Evolutionary conservation across 2,329 filamentous ascomycete genomes (phyloP).

Genomic region (Trichophyton mentagrophytes): DNA sequence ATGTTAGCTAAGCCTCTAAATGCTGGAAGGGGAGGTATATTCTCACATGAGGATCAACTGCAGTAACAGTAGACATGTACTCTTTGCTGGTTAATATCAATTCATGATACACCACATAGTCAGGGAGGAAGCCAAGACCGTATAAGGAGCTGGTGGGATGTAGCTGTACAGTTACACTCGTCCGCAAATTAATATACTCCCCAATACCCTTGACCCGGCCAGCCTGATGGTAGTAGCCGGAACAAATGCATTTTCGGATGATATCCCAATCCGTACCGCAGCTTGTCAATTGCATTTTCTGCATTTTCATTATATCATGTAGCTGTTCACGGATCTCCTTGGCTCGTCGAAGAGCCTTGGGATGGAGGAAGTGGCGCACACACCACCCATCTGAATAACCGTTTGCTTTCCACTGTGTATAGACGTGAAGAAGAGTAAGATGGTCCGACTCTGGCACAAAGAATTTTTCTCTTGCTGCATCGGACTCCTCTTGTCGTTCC

Average conservation of each 20-base stretch:
- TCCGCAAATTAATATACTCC: slow-evolving; percentile 93
- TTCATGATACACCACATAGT: slow-evolving; percentile 97
- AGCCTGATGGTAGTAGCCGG: slow-evolving; percentile 95
- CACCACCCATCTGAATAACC: slow-evolving; percentile 87
- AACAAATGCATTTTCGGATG: slow-evolving; percentile 91
- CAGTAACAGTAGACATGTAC: slow-evolving; percentile 94
- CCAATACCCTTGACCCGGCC: slow-evolving; percentile 92
- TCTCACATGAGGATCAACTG: slow-evolving; percentile 70
- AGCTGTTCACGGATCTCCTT: slow-evolving; percentile 93
- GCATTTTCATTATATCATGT: slow-evolving; percentile 82
- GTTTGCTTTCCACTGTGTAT: slow-evolving; percentile 88
- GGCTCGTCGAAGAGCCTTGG: slow-evolving; percentile 82
- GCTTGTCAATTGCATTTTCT: slow-evolving; percentile 75
- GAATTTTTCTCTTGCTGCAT: slow-evolving; percentile 91
- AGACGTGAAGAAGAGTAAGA: slow-evolving; percentile 88
- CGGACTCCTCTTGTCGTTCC: slow-evolving; percentile 91
- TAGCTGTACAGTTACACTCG: slow-evolving; percentile 82
- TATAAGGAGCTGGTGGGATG: slow-evolving; percentile 92
- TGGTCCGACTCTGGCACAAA: slow-evolving; percentile 98
- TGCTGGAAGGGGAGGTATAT: background rate
- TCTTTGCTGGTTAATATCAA: slow-evolving; percentile 93
- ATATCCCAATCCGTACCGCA: slow-evolving; percentile 97
- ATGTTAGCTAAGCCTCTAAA: background rate
- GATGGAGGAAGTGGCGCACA: slow-evolving; percentile 80
- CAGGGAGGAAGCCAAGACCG: slow-evolving; percentile 81